These are phyloP conservation scores for Aspergillus cristatus DNA, from an alignment of 495 filamentous ascomycete species.

Conservation along the genomic window DNA sequence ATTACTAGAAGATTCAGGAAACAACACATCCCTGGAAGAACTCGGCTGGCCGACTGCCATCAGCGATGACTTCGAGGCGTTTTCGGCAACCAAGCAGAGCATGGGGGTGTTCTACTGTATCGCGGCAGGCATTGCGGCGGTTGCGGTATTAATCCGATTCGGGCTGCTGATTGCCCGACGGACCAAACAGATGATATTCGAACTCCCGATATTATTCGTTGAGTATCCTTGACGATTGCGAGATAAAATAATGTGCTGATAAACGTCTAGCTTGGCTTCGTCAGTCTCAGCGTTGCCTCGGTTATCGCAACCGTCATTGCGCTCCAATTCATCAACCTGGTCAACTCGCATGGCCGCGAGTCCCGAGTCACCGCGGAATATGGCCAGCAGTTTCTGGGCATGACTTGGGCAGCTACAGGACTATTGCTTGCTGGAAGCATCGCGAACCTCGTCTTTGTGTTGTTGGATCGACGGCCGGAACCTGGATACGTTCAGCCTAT, in stretches of 20 bases:
- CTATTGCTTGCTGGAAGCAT: conserved; percentile 36
- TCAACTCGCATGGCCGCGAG: conserved; percentile 49
- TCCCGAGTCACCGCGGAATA: conserved; percentile 43
- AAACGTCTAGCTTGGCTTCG: conserved; percentile 31
- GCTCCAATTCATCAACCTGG: conserved; percentile 44
- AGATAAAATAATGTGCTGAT: conserved; percentile 2
- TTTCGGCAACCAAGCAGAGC: conserved; percentile 37
- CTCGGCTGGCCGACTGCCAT: conserved; percentile 57
- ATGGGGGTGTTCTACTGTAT: conserved; percentile 60
- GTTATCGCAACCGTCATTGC: conserved; percentile 53
- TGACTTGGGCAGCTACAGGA: conserved; percentile 51
- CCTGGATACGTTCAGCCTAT: background rate
- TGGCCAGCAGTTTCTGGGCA: conserved; percentile 46
- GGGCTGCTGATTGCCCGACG: conserved; percentile 7
- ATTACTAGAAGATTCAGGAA: conserved; percentile 43
- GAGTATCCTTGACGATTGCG: conserved; percentile 26
- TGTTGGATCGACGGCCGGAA: conserved; percentile 12
- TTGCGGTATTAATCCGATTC: conserved; percentile 39
- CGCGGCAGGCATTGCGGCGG: conserved; percentile 46
- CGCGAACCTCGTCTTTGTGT: conserved; percentile 18
- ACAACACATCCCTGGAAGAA: conserved; percentile 43
- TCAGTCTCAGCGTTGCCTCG: conserved; percentile 50
- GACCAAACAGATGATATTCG: conserved; percentile 10
- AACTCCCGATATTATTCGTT: no score
- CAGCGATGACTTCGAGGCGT: conserved; percentile 47